Percentiles rank a stretch among this genome's conserved stretches.
phyloP scores from a whole-genome alignment of 1,284 basidiomycete genomes.

The Coriolopsis trogii region DNA sequence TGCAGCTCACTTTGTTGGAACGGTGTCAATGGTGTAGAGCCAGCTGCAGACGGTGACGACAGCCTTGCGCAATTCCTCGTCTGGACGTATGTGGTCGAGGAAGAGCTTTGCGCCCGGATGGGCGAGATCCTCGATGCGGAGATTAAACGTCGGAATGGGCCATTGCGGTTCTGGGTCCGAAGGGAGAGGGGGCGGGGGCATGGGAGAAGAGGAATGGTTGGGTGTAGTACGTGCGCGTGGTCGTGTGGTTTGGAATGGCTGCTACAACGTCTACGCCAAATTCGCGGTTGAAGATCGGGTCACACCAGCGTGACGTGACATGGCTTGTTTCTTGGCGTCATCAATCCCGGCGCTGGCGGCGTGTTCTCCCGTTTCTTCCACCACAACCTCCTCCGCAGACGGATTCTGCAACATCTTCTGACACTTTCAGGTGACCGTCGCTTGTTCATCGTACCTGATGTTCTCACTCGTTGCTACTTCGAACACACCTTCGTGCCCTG shows the following conservation, averaged over 20 bases:
- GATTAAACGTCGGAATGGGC: conserved; percentile 57
- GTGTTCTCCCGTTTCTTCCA: conserved; percentile 11
- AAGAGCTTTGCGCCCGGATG: conserved; percentile 63
- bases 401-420: no score
- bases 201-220: no score
- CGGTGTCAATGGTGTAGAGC: conserved; percentile 61
- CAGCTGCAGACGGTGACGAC: conserved; percentile 56
- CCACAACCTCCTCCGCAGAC: no score
- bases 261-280: no score
- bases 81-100: conserved; percentile 51
- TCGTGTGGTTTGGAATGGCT: conserved; percentile 3
- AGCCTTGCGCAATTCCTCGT: conserved; percentile 50
- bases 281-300: conserved; percentile 5
- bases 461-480: no score
- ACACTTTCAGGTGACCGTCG: conserved; percentile 19
- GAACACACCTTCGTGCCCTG: no score
- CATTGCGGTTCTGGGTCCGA: conserved; percentile 40
- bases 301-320: neutral
- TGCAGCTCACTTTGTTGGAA: conserved; percentile 51
- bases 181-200: conserved; percentile 34
- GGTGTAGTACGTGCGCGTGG: neutral
- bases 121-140: conserved; percentile 59
- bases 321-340: neutral
- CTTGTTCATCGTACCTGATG: no score
- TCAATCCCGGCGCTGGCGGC: neutral